Evolutionary conservation across 1,284 basidiomycete species (phyloP).

Genomic region (Cronartium quercuum): DNA sequence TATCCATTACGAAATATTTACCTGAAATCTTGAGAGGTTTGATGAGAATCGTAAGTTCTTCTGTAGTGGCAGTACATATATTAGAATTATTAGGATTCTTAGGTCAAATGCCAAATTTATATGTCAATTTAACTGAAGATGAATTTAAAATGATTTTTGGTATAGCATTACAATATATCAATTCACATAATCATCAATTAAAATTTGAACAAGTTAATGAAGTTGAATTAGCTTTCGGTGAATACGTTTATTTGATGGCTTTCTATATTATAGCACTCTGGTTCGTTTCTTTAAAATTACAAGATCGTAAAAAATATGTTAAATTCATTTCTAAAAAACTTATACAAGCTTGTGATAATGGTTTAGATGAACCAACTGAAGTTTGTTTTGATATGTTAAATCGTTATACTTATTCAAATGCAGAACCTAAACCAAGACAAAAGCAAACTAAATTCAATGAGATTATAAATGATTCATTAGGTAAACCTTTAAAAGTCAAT

Average conservation of each 20-base stretch:
- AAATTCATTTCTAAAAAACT: constrained; percentile 81
- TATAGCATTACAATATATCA: constrained; percentile 88
- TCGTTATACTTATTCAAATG: constrained; percentile 87
- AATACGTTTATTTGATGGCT: constrained; percentile 50
- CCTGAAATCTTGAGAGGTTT: constrained; percentile 78
- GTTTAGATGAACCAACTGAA: constrained; percentile 83
- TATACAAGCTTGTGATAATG: constrained; percentile 75
- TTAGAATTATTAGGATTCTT: constrained; percentile 85
- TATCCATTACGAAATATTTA: constrained; percentile 73
- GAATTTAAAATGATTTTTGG: constrained; percentile 94
- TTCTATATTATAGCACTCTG: constrained; percentile 70
- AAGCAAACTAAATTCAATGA: constrained; percentile 62
- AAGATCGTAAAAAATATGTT: constrained; percentile 74
- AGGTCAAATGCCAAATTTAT: constrained; percentile 69
- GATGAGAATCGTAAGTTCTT: constrained; percentile 88
- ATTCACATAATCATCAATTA: constrained; percentile 65
- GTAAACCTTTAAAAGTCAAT: constrained; percentile 57
- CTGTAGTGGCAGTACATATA: constrained; percentile 89
- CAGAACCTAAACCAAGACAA: constrained; percentile 78
- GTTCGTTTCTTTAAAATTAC: constrained; percentile 85
- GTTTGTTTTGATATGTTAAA: constrained; percentile 98
- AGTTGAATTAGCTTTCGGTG: constrained; percentile 43
- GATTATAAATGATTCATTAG: constrained; percentile 47
- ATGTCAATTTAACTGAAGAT: constrained; percentile 84
- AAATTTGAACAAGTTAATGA: constrained; percentile 41